phyloP scores from a whole-genome alignment of 495 filamentous ascomycete species.

The Cairneyella variabilis region DNA sequence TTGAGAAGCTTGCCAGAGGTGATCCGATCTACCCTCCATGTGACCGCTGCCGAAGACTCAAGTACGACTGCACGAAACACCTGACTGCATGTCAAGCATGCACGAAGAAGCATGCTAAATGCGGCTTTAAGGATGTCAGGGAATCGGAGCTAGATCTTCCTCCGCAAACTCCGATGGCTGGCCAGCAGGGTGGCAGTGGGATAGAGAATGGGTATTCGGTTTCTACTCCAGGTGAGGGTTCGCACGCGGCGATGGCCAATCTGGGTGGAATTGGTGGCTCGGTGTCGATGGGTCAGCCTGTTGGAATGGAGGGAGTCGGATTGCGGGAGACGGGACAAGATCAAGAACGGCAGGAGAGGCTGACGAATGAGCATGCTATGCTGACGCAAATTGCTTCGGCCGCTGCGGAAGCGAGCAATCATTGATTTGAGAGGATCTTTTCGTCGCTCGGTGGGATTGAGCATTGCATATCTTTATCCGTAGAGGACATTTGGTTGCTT shows the following conservation, averaged over 20 bases:
- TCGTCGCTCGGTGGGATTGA: no score
- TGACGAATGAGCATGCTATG: constrained; percentile 10
- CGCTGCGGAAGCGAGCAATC: constrained; percentile 1
- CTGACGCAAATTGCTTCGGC: constrained; percentile 24
- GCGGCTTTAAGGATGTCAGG: constrained; percentile 73
- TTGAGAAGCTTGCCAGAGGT: constrained; percentile 71
- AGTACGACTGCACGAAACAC: constrained; percentile 81
- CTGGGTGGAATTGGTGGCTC: neutral
- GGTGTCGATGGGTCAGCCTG: neutral
- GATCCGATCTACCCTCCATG: constrained; percentile 74
- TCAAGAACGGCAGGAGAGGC: constrained; percentile 3
- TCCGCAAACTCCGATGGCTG: neutral
- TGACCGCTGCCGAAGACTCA: constrained; percentile 74
- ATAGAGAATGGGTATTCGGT: constrained; percentile 6
- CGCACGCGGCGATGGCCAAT: neutral
- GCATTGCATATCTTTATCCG: no score
- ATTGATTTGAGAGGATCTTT: no score
- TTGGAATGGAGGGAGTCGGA: neutral
- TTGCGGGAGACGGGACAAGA: neutral
- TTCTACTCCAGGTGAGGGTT: neutral
- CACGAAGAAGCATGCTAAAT: constrained; percentile 85
- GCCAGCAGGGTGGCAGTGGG: neutral
- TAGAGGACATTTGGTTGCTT: no score
- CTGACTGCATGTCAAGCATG: constrained; percentile 81
- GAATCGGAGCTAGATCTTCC: constrained; percentile 57